Base-by-base conservation (phyloP, 169 alveolate genomes). In the Plasmodium coatneyi region DNA sequence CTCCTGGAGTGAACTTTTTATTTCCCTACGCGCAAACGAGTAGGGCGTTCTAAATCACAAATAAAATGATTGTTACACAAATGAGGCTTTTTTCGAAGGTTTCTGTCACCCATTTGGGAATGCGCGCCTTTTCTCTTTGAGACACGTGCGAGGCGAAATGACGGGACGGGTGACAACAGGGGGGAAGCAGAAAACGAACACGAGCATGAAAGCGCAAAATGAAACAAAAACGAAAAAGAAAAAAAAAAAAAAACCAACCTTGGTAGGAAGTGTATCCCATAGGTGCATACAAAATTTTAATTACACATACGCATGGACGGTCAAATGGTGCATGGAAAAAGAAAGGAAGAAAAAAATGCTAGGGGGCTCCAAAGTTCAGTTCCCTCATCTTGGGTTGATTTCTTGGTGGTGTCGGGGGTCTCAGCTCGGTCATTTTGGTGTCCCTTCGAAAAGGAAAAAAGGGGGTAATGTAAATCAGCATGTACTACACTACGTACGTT, bases 391-490 rank as follows among this genome's bases (percentile, higher is more conserved):
- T 93, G 52, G 96, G 97, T 41, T 92, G 96, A 87, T 93, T 95
- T 70, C 97, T 86, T 52, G 97, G 97, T 43, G 97, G 97, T 22
- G 97, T 96, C 22, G 97, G 97, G 5, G 97, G 97, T 34, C 97
- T 80, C 22, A 95, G 89, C 82, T 95, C 97, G 54, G 97, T 95
- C 97, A 96, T 96, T 86, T 94, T 95, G 84, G 96, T 96, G 80
- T 96, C 97, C 97, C 97, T 96, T 80, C 32, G 39, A 80, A 52
- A 79, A 82, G 19, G 39, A 34, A 80, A 80, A 80, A 80, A 56
- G 19, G 86, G 25, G 36, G 22, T 60, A 39, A 66, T 9, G 39
- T 6, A 66, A 36, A 66, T 66, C 39, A 49, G 60, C 22, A 16
- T 66, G 10, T 19, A 22, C 2, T 25, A 19, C 30, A 2, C 12